Base-by-base conservation (phyloP, 805 yeast genomes). In the Yamadazyma olivae region DNA sequence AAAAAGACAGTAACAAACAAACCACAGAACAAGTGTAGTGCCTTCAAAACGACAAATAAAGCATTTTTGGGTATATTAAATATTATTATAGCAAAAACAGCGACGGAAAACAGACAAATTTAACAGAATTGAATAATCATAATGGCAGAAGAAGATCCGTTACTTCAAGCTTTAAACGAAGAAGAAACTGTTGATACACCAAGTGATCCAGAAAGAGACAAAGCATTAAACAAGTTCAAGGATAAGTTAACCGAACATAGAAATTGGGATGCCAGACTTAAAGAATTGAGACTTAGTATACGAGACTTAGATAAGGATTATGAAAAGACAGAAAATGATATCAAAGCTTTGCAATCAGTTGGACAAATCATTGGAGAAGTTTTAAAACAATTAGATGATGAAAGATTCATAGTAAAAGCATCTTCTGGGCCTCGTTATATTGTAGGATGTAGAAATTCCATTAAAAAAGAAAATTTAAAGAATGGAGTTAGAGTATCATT, bases 291-390 rank as follows among this genome's bases (percentile, higher is more conserved):
- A 48, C 65, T 85, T 53, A 77, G 82, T 45, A 85, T 93, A 67
- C 81, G 89, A 59, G 95, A 77, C 49, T 64, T 89, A 47, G 96
- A 89, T 46, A 80, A 78, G 50, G 81, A 81, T 44, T 93, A 79
- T 61, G 91, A 84, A 40, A 89, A 88, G 70, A 91, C 99, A 2
- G 99, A 93, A 59, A 87, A 89, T 49, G 99, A 93, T 53, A 93
- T 93, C 60, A 91, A 89, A 65, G 98, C 98, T 13, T 72, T 93
- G 47, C 99, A 93, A 64, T 83, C 95, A 45, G 95, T 93, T 44
- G 99, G 99, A 3, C 99, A 93, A 64, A 81, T 93, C 55, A 85
- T 93, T 48, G 99, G 99, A 39, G 99, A 93, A 62, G 95, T 93
- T 19, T 76, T 93, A 67, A 93, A 93, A 61, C 96, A 89, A 59